Percentiles rank a stretch among this genome's conserved stretches.
These are phyloP conservation scores for Coniella vitis DNA, from an alignment of 2,329 filamentous ascomycete genomes.

Conservation along the genomic window DNA sequence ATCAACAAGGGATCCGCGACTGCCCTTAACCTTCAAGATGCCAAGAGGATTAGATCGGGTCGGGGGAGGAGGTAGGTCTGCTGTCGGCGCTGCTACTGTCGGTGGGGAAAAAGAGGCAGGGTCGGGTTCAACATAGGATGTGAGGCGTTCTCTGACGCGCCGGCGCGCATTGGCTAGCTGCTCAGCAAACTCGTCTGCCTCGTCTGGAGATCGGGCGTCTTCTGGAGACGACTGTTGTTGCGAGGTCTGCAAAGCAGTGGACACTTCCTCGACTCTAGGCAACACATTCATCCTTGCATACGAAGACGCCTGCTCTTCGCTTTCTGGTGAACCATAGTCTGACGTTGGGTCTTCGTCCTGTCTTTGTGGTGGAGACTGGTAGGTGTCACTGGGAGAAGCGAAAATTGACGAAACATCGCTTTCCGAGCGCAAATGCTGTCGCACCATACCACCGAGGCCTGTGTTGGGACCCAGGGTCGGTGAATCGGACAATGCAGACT, in stretches of 20 bases:
- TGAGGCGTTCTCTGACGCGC: slow-evolving; percentile 66
- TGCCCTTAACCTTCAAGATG: slow-evolving; percentile 60
- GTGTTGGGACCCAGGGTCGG: slow-evolving; percentile 66
- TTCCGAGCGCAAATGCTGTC: slow-evolving; percentile 73
- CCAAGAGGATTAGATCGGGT: slow-evolving; percentile 51
- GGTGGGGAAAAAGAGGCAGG: slow-evolving; percentile 32
- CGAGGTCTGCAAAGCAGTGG: background rate
- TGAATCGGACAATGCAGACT: slow-evolving; percentile 51
- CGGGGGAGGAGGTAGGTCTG: slow-evolving; percentile 25
- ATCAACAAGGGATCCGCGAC: slow-evolving; percentile 36
- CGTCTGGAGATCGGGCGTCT: slow-evolving; percentile 26
- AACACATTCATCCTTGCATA: slow-evolving; percentile 8
- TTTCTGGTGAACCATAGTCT: background rate
- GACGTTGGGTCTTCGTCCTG: slow-evolving; percentile 6
- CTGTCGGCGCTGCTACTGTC: slow-evolving; percentile 27
- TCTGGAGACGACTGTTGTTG: background rate
- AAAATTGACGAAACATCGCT: slow-evolving; percentile 81
- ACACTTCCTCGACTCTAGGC: background rate
- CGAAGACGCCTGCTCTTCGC: slow-evolving; percentile 15
- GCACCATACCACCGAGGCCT: slow-evolving; percentile 74
- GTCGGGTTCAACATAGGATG: slow-evolving; percentile 60
- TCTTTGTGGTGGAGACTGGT: background rate
- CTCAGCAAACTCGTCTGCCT: slow-evolving; percentile 64
- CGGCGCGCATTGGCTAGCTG: slow-evolving; percentile 65
- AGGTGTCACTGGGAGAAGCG: slow-evolving; percentile 27